Evolutionary conservation across 2,329 filamentous ascomycete genomes (phyloP), one percentile per base, ranked within the genome.

Genomic region (Tolypocladium endophyticum): DNA sequence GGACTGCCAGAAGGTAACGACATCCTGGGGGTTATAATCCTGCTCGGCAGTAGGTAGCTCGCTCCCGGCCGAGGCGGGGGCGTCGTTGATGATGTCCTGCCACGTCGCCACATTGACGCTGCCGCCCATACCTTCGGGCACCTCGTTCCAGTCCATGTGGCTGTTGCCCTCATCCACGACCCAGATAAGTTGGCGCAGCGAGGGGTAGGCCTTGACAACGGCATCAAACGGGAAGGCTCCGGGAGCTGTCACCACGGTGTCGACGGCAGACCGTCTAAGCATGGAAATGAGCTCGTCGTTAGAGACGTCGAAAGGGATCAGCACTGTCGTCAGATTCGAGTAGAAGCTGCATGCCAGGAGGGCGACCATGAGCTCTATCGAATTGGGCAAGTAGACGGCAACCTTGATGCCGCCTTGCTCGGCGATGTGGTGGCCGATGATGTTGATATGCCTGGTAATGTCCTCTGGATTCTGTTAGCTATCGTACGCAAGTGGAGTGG

Each of bases 111-210:
- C 89, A 59, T 89, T 89, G 62, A 96, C 80, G 62, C 81, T 86
- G 60, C 87, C 84, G 20, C 87, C 87, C 60, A 87, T 87, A 57
- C 89, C 88, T 68, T 88, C 83, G 14, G 92, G 92, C 2, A 92
- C 84, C 70, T 93, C 90, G 66, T 90, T 92, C 92, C 93, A 99
- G 74, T 96, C 92, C 81, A 99, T 88, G 71, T 97, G 93, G 66
- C 86, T 85, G 76, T 87, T 97, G 50, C 91, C 91, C 69, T 91
- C 84, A 67, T 97, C 93, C 6, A 95, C 91, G 16, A 97, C 92
- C 90, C 92, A 97, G 66, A 97, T 83, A 38, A 96, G 81, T 65
- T 92, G 85, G 62, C 86, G 87, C 54, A 99, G 80, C 43, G 82
- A 81, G 6, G 87, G 81, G 67, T 89, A 91, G 58, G 79, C 81